A percentile compares a stretch with the other conserved stretches of the same genome.
phyloP scores from a whole-genome alignment of 352 stramenopile species.

The Phytopythium cucurbitacearum region DNA sequence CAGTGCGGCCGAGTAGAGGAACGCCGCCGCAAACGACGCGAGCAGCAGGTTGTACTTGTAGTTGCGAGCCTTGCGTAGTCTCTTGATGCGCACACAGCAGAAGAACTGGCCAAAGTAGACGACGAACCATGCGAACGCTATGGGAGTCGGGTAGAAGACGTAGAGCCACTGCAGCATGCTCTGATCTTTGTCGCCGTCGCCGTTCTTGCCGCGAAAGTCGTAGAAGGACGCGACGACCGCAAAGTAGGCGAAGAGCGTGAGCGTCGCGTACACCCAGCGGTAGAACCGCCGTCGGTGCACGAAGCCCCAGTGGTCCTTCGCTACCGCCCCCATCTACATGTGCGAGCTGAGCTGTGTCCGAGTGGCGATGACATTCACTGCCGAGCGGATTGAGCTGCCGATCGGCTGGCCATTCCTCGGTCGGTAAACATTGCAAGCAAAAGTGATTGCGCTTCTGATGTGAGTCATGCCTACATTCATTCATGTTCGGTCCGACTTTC shows the following conservation, averaged over 20 bases:
- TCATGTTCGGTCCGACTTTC: too few species aligned
- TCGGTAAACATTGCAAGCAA: too few species aligned
- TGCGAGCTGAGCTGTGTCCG: too few species aligned
- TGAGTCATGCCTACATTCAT: too few species aligned
- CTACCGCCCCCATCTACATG: too few species aligned
- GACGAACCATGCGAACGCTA: constrained; percentile 56
- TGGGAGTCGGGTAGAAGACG: constrained; percentile 63
- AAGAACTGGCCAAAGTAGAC: constrained; percentile 80
- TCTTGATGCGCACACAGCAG: constrained; percentile 69
- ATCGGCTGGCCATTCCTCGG: too few species aligned
- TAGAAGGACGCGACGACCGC: constrained; percentile 71
- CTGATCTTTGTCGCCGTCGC: constrained; percentile 58
- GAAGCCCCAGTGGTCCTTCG: too few species aligned
- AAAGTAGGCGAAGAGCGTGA: constrained; percentile 74
- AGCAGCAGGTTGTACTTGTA: constrained; percentile 82
- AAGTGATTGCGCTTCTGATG: too few species aligned
- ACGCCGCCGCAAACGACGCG: constrained; percentile 40
- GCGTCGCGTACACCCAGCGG: constrained; percentile 57
- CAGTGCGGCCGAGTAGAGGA: constrained; percentile 49
- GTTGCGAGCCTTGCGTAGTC: constrained; percentile 62
- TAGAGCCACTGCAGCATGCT: constrained; percentile 69
- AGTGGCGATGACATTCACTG: too few species aligned
- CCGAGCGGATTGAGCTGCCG: too few species aligned
- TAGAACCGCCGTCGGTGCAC: constrained; percentile 67
- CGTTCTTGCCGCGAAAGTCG: constrained; percentile 45